These are phyloP conservation scores for Gliomastix tumulicola DNA, from an alignment of 2,329 filamentous ascomycete species.

Conservation along the genomic window DNA sequence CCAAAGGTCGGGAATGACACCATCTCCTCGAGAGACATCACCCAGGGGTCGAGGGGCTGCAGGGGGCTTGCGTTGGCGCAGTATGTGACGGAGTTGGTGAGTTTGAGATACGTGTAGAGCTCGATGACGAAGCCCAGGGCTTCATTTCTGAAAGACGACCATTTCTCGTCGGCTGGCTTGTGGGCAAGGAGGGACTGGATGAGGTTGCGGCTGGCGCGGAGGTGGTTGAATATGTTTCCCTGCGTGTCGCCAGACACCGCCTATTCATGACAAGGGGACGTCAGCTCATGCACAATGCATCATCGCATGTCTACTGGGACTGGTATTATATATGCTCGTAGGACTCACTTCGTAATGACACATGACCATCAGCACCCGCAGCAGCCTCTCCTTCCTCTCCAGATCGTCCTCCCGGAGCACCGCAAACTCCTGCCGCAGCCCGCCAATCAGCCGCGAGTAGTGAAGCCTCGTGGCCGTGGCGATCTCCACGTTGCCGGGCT, in stretches of 20 bases:
- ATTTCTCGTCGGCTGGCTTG: neutral
- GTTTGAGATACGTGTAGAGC: conserved; percentile 2
- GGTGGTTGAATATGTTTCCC: conserved; percentile 3
- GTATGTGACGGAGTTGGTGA: conserved; percentile 1
- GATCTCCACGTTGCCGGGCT: conserved; percentile 1
- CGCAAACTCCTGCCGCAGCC: conserved; percentile 2
- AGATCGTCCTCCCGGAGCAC: conserved; percentile 1
- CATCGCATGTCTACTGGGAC: no score
- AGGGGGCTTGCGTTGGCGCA: neutral
- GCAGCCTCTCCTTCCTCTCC: conserved; percentile 5
- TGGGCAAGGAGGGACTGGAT: conserved; percentile 1
- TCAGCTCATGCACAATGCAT: neutral
- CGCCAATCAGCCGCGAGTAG: conserved; percentile 3
- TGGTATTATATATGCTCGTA: no score
- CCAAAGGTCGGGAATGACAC: conserved; percentile 1
- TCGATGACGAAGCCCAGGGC: conserved; percentile 5
- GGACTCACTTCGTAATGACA: conserved; percentile 4
- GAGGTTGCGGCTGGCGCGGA: conserved; percentile 4
- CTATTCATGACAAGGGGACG: neutral
- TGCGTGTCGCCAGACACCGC: conserved; percentile 2
- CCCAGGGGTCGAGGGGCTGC: neutral
- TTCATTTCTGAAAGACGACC: neutral
- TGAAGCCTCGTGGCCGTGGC: conserved; percentile 1
- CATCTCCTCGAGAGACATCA: conserved; percentile 2
- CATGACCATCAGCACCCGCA: conserved; percentile 2